Evolutionary conservation across 768 basidiomycete genomes (phyloP), one percentile per base, ranked within the genome.

Genomic region (Amanita pallidorosea): DNA sequence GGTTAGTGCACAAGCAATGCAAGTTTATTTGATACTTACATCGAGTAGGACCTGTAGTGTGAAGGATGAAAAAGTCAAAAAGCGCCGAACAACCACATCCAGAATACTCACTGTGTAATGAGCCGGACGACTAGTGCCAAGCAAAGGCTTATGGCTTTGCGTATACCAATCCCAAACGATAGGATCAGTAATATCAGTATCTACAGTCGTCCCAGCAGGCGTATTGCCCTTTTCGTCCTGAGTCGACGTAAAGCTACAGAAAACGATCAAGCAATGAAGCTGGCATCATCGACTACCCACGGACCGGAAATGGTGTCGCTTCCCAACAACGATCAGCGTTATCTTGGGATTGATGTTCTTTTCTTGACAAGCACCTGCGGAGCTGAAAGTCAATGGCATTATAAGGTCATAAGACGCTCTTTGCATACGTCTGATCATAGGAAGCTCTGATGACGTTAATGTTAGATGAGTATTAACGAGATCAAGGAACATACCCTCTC

Each of bases 261-360:
- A 23, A 17, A 23, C 18, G 22, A 41, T 41, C 12, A 41, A 41
- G 9, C 8, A 41, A 20, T n/a, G 13, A 4, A 41, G 13, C 20
- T 33, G 13, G 33, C 33, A 33, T 33, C 33, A 13, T 18, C 7
- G 5, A 40, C 18, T 41, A 20, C 4, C 7, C 36, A 45, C 60
- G 18, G 46, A 69, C 59, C 79, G 70, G 47, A 81, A 72, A 48
- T 83, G 83, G 59, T 85, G 83, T 3, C 83, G 74, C 60, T 91
- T 92, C 11, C 85, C 87, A 5, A 91, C 88, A 23, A 90, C 70
- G 47, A 90, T 74, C n/a, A 90, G 67, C 0, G 89, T 91, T 27
- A 91, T 85, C 45, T 75, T 79, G 0, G 79, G 77, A 1, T 70
- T 69, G 20, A 88, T 83, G 4, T 69, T 68, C 1, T 84, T 56